These are phyloP conservation scores for Yarrowia porcina DNA, from an alignment of 805 yeast species.

Conservation along the genomic window DNA sequence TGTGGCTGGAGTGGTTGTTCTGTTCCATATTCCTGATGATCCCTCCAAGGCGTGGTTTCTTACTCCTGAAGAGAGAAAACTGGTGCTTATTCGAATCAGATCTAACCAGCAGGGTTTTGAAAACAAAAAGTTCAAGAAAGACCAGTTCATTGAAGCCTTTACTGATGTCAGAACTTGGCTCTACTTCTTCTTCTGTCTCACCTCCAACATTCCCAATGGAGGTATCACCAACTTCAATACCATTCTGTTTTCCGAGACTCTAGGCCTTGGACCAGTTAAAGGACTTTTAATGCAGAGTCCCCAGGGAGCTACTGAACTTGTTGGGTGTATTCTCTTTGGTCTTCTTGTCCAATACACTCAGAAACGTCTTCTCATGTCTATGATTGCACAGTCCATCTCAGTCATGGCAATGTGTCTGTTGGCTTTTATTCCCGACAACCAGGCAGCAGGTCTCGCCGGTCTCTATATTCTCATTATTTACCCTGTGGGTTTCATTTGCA, in stretches of 20 bases:
- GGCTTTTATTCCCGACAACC: background rate
- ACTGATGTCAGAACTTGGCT: background rate
- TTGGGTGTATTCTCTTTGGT: background rate
- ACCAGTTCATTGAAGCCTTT: background rate
- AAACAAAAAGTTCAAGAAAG: background rate
- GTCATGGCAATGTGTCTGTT: background rate
- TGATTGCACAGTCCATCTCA: background rate
- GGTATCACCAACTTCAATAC: constrained; percentile 9
- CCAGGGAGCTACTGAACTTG: background rate
- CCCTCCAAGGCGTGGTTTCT: constrained; percentile 4
- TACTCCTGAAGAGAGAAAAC: background rate
- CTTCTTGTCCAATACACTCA: background rate
- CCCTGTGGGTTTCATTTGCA: constrained; percentile 6
- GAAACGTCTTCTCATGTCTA: background rate
- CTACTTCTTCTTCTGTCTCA: background rate
- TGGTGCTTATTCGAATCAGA: background rate
- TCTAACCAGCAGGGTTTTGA: constrained; percentile 5
- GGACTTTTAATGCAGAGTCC: background rate
- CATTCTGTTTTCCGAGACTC: background rate
- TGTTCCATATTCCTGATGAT: background rate
- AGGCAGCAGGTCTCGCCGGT: background rate
- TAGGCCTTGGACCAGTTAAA: background rate
- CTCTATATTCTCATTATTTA: constrained; percentile 1
- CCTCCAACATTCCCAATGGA: constrained; percentile 1
- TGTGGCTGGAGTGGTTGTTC: background rate